These are phyloP conservation scores for Chlamydomonas eustigma DNA, from an alignment of 139 green algal species.

Conservation along the genomic window DNA sequence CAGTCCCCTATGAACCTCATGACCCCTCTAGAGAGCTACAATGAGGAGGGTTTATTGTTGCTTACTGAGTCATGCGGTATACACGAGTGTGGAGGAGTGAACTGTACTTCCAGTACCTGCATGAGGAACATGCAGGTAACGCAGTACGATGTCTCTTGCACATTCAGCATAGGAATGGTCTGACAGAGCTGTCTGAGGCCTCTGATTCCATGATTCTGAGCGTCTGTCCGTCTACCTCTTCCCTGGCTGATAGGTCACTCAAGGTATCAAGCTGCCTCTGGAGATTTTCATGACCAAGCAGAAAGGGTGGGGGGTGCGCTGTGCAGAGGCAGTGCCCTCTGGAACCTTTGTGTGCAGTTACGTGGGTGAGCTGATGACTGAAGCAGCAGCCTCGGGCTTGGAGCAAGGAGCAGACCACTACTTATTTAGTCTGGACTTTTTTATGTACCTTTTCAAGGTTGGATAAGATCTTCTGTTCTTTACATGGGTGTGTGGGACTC, in stretches of 20 bases:
- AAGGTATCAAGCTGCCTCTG: constrained; percentile 49
- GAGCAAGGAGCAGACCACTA: constrained; percentile 33
- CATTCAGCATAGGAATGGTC: no score
- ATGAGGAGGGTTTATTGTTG: constrained; percentile 22
- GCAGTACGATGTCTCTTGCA: no score
- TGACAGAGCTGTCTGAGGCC: no score
- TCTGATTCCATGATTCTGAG: no score
- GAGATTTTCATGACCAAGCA: constrained; percentile 63
- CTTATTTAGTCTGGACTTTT: constrained; percentile 44
- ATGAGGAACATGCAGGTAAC: constrained; percentile 36
- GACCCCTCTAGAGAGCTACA: not conserved
- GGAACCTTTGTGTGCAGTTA: constrained; percentile 58
- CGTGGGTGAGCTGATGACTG: constrained; percentile 47
- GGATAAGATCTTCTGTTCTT: no score
- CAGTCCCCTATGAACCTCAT: not conserved
- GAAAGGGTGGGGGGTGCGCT: constrained; percentile 64
- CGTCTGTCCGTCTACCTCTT: no score
- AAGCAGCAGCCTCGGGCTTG: constrained; percentile 34
- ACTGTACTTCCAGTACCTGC: constrained; percentile 15
- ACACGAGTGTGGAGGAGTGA: constrained; percentile 25
- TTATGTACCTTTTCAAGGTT: constrained; percentile 7
- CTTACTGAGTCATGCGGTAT: constrained; percentile 34
- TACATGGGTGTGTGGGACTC: no score
- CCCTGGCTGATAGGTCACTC: not conserved
- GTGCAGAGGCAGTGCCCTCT: constrained; percentile 26